phyloP scores from a whole-genome alignment of 2,329 filamentous ascomycete genomes.

The Chaetomiaceae sp. region DNA sequence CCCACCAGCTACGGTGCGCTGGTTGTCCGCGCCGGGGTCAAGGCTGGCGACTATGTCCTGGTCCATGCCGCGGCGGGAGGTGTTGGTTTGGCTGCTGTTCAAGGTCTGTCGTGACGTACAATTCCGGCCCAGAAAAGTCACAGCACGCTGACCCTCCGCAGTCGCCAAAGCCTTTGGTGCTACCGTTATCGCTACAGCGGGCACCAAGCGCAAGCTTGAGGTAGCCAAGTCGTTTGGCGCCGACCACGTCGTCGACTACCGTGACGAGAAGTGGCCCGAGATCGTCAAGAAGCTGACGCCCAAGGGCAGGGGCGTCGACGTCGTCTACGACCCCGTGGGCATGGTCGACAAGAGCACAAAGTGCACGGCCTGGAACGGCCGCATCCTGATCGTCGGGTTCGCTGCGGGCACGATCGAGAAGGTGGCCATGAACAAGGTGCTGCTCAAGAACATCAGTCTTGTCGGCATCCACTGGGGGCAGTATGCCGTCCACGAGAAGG shows the following conservation, averaged over 20 bases:
- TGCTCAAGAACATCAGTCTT: constrained; percentile 88
- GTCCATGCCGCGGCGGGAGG: constrained; percentile 91
- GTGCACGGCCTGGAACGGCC: constrained; percentile 89
- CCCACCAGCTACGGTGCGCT: constrained; percentile 85
- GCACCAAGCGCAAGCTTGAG: constrained; percentile 71
- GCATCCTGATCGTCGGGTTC: constrained; percentile 84
- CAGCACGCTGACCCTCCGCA: constrained; percentile 19
- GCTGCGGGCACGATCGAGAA: constrained; percentile 85
- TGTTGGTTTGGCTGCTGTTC: constrained; percentile 85
- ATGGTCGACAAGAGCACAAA: constrained; percentile 84
- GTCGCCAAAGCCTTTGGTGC: constrained; percentile 89
- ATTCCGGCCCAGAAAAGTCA: no score
- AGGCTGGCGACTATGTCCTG: constrained; percentile 78
- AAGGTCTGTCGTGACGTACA: constrained; percentile 43
- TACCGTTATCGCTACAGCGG: constrained; percentile 88
- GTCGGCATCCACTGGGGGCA: constrained; percentile 91
- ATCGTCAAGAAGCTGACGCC: constrained; percentile 75
- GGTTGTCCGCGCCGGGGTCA: constrained; percentile 70
- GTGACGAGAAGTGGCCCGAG: constrained; percentile 56
- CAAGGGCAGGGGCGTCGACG: constrained; percentile 70
- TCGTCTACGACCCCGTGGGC: constrained; percentile 93
- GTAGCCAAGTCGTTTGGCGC: constrained; percentile 79
- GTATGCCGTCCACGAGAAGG: constrained; percentile 69
- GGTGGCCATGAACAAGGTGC: constrained; percentile 84
- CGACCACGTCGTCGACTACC: constrained; percentile 78